These are phyloP conservation scores for Hypoxylon rickii DNA, from an alignment of 495 filamentous ascomycete species.

Conservation along the genomic window DNA sequence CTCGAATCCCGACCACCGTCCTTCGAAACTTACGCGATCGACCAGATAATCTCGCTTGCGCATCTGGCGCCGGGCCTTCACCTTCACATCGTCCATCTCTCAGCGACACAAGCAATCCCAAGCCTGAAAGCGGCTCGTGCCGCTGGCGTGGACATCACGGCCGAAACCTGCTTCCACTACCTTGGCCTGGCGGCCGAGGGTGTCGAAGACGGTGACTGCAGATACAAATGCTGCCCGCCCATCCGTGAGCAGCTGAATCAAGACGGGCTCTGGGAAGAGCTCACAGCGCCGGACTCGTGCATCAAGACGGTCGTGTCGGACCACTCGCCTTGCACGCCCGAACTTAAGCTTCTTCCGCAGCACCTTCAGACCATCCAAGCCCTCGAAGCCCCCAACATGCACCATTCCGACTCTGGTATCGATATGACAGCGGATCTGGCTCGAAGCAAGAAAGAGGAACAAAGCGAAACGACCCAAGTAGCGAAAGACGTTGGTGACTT, in stretches of 20 bases:
- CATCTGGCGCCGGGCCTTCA: conserved; percentile 80
- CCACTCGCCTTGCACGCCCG: conserved; percentile 93
- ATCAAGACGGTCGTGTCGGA: conserved; percentile 96
- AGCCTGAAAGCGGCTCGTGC: conserved; percentile 78
- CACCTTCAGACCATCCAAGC: conserved; percentile 52
- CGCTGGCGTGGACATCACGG: conserved; percentile 86
- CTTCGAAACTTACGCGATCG: conserved; percentile 91
- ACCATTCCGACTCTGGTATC: conserved; percentile 51
- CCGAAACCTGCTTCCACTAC: conserved; percentile 99
- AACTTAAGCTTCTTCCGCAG: conserved; percentile 84
- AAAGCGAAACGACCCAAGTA: not conserved
- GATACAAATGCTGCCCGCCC: conserved; percentile 97
- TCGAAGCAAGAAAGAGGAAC: not conserved
- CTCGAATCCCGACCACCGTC: conserved; percentile 85
- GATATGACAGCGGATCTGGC: conserved; percentile 45
- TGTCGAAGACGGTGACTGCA: conserved; percentile 85
- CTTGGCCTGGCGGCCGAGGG: conserved; percentile 87
- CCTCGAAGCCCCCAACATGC: conserved; percentile 44
- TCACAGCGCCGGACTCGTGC: conserved; percentile 71
- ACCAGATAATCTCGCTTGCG: conserved; percentile 80
- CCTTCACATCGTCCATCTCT: conserved; percentile 94
- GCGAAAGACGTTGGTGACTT: conserved; percentile 69
- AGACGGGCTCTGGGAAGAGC: conserved; percentile 84
- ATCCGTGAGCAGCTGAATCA: conserved; percentile 86
- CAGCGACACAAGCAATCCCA: conserved; percentile 89